Percentiles rank a stretch among this genome's conserved stretches.
Conservation (phyloP, 495 filamentous ascomycete species). For the Podospora sp. region DNA sequence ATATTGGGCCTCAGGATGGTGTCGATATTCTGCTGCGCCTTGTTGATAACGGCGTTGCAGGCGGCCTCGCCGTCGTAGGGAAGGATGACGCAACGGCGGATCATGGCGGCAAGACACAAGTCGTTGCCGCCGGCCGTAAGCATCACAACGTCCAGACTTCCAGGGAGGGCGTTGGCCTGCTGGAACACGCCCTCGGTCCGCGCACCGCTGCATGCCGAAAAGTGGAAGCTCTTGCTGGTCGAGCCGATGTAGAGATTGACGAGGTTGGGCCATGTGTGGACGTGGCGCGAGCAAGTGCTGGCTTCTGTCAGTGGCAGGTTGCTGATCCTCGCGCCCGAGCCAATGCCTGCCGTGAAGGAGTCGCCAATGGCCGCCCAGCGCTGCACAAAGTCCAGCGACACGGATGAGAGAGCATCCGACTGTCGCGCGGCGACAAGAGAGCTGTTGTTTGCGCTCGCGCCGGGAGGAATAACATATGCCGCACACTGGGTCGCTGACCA, state of each 20-base stretch:
- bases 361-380: background rate
- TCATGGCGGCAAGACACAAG: background rate
- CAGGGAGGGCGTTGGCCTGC: background rate
- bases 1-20: too few relatives aligned
- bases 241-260: background rate
- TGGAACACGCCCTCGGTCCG: background rate
- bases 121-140: conserved; percentile 2
- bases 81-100: too few relatives aligned
- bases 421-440: too few relatives aligned
- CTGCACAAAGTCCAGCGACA: background rate
- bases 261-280: background rate
- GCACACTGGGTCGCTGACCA: too few relatives aligned
- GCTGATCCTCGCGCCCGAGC: background rate
- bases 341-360: background rate
- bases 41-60: too few relatives aligned
- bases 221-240: background rate
- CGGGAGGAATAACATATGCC: too few relatives aligned
- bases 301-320: background rate
- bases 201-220: background rate
- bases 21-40: too few relatives aligned
- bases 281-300: background rate
- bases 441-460: too few relatives aligned
- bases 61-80: too few relatives aligned
- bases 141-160: background rate
- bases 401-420: too few relatives aligned